Percentiles rank a stretch among this genome's conserved stretches.
These are phyloP conservation scores for Aureobasidium sp. DNA, from an alignment of 2,329 filamentous ascomycete genomes.

Conservation along the genomic window DNA sequence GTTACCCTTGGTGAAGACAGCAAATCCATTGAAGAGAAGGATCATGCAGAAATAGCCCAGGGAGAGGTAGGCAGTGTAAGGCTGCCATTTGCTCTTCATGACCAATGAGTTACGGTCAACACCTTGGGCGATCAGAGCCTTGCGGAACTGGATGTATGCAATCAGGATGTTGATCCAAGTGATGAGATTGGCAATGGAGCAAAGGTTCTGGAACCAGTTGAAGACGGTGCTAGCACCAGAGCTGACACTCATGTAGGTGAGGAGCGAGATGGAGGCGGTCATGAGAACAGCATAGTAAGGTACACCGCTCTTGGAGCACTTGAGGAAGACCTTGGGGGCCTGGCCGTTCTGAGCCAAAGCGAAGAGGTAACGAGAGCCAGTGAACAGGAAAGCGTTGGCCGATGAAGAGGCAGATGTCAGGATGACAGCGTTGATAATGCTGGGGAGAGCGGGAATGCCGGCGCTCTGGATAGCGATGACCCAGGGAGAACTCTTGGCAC, in stretches of 20 bases:
- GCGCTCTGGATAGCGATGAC: constrained; percentile 65
- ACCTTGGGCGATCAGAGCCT: constrained; percentile 26
- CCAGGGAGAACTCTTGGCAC: constrained; percentile 45
- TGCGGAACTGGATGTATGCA: constrained; percentile 27
- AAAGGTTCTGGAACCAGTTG: constrained; percentile 31
- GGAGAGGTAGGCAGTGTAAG: constrained; percentile 52
- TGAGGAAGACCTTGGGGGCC: constrained; percentile 44
- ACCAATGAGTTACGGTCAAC: constrained; percentile 36
- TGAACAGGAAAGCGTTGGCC: constrained; percentile 58
- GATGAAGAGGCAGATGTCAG: constrained; percentile 65
- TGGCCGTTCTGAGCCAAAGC: constrained; percentile 44
- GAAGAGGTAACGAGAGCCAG: constrained; percentile 47
- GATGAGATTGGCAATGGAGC: constrained; percentile 30
- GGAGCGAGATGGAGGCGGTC: constrained; percentile 47
- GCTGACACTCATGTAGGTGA: constrained; percentile 46
- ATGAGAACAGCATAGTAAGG: constrained; percentile 34
- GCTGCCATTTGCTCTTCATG: constrained; percentile 42
- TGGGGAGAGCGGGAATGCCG: constrained; percentile 59
- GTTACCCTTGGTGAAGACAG: constrained; percentile 48
- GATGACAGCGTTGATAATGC: constrained; percentile 70
- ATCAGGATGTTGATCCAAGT: constrained; percentile 28
- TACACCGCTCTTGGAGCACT: constrained; percentile 41
- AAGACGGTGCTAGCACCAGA: constrained; percentile 27
- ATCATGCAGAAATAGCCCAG: constrained; percentile 54
- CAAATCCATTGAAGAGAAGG: constrained; percentile 58